Evolutionary conservation across 352 stramenopile genomes (phyloP), one percentile per base, ranked within the genome.

Genomic region (Lagenidium sp.): DNA sequence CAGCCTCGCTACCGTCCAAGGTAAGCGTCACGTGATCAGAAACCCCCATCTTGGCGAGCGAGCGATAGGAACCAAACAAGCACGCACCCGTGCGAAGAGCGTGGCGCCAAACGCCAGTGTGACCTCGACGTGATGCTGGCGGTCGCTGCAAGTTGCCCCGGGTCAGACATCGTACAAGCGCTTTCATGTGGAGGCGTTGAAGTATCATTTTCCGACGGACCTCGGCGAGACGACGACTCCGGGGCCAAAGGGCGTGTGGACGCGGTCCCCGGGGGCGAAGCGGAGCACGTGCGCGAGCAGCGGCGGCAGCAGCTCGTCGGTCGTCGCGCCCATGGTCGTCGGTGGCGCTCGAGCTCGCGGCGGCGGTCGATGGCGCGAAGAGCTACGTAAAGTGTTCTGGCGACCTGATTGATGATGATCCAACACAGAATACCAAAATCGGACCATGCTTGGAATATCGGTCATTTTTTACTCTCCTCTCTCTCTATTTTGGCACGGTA

Each of bases 201-300:
- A 19, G 15, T 26, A 15, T 35, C 21, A 19, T 16, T 35, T 13
- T 26, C 12, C 18, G 21, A 11, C 32, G 1, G n/a, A 68, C 60
- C 61, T 65, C 6, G 48, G 41, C 15, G 44, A 53, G 34, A 51
- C 42, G 35, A 92, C 76, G 22, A 61, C 44, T 6, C 79, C 79
- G 2, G 57, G 38, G 2, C 79, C 79, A 36, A 83, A 92, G 13
- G 73, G 67, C 24, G 75, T 88, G 44, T 63, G 65, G 20, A 91
- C 79, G 20, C 44, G 47, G 50, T 91, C 79, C 24, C 79, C 79
- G 8, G 43, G 48, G 21, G 57, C 48, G 44, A 85, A 91, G 41
- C 79, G 79, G 41, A 91, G 49, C 39, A 65, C 60, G 47, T 80
- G 65, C 37, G 79, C 71, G 41, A 91, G 78, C 37, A 91, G 65